Evolutionary conservation across 1,139 yeast genomes (phyloP).

Genomic region (Debaryomyces fabryi): DNA sequence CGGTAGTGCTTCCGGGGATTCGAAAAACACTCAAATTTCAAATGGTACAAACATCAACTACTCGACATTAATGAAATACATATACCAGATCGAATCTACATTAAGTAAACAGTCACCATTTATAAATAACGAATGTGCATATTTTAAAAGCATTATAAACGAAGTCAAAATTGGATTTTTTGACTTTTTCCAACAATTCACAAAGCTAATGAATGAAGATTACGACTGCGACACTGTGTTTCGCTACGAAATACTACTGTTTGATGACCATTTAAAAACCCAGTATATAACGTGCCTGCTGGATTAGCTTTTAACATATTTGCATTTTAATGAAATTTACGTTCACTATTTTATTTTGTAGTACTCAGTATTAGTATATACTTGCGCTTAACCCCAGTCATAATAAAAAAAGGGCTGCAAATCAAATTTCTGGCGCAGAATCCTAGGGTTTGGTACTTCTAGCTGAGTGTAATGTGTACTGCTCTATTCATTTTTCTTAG

Average conservation of each 20-base stretch:
- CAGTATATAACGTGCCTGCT: conserved; percentile 1
- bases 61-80: conserved; percentile 2
- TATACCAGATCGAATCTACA: conserved; percentile 9
- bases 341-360: not conserved
- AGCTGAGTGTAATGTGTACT: not conserved
- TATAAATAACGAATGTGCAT: conserved; percentile 11
- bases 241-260: conserved; percentile 13
- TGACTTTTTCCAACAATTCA: conserved; percentile 13
- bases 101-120: conserved; percentile 11
- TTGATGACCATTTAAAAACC: conserved; percentile 15
- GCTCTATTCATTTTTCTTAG: conserved; percentile 1
- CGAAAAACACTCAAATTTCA: not conserved
- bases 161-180: conserved; percentile 11
- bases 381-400: not conserved
- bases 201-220: not conserved
- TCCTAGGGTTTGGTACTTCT: not conserved
- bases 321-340: not conserved
- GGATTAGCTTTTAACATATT: not conserved
- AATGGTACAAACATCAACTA: conserved; percentile 4
- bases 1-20: not conserved
- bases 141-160: conserved; percentile 6
- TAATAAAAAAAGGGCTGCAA: not conserved
- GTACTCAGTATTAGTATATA: not conserved
- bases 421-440: not conserved
- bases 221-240: conserved; percentile 7